These are phyloP conservation scores for Pythium brachiatum DNA, from an alignment of 352 stramenopile species.

Conservation along the genomic window DNA sequence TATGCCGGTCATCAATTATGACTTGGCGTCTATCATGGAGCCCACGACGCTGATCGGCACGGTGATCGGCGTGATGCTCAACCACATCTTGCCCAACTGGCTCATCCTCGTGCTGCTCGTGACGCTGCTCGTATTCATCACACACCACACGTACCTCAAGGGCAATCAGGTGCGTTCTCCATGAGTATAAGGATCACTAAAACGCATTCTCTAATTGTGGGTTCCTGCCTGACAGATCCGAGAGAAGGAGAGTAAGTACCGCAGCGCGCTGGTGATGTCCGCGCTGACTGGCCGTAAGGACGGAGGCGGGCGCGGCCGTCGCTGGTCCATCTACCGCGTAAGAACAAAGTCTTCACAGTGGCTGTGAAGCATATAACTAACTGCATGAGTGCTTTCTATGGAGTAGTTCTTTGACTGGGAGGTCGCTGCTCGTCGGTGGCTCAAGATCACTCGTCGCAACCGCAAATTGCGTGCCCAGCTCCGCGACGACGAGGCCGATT, in stretches of 20 bases:
- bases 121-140: constrained; percentile 67
- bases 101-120: constrained; percentile 78
- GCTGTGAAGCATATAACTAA: too few relatives aligned
- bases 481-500: constrained; percentile 59
- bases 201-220: neutral
- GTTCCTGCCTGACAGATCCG: constrained; percentile 48
- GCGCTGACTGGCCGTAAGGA: constrained; percentile 47
- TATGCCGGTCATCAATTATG: constrained; percentile 96
- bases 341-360: constrained; percentile 1
- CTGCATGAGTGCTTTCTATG: too few relatives aligned
- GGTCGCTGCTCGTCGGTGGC: constrained; percentile 59
- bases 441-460: constrained; percentile 61
- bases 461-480: constrained; percentile 41
- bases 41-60: constrained; percentile 84
- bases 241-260: constrained; percentile 49
- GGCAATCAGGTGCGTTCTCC: constrained; percentile 35
- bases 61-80: constrained; percentile 83
- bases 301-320: constrained; percentile 40
- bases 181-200: neutral
- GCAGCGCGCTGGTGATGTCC: constrained; percentile 40
- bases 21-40: constrained; percentile 98
- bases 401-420: constrained; percentile 60
- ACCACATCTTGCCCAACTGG: constrained; percentile 82
- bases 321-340: constrained; percentile 74
- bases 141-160: constrained; percentile 70